A percentile compares a stretch with the other conserved stretches of the same genome.
These are phyloP conservation scores for Schizothecium vesticola DNA, from an alignment of 495 filamentous ascomycete genomes.

Conservation along the genomic window DNA sequence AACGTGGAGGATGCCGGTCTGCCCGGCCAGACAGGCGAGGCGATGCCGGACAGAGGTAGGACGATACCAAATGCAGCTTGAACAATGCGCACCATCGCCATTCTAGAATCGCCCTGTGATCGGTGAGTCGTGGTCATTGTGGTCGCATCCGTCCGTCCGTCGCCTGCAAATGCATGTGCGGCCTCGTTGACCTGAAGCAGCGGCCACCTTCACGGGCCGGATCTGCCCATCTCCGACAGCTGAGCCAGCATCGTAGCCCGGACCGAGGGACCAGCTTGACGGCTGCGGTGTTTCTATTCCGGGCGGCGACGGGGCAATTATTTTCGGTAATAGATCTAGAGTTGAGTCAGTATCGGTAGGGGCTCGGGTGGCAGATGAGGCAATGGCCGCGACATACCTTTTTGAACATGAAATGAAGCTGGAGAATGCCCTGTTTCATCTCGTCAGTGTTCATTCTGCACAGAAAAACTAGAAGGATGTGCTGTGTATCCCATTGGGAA, in stretches of 20 bases:
- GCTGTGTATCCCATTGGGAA: not conserved
- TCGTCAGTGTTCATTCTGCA: constrained; percentile 19
- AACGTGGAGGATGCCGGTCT: not conserved
- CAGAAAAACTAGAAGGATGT: not conserved
- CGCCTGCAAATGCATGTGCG: not conserved
- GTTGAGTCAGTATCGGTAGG: constrained; percentile 32
- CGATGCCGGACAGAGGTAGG: constrained; percentile 1
- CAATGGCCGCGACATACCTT: constrained; percentile 44
- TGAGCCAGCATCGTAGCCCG: not conserved
- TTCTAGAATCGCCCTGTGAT: not conserved
- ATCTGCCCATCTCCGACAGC: not conserved
- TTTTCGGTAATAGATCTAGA: constrained; percentile 64
- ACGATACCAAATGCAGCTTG: not conserved
- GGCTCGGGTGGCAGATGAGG: not conserved
- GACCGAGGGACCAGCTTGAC: not conserved
- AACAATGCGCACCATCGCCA: not conserved
- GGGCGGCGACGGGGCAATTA: constrained; percentile 24
- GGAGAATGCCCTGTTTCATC: constrained; percentile 71
- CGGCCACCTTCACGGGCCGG: not conserved
- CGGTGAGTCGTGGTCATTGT: not conserved
- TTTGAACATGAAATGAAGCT: constrained; percentile 98
- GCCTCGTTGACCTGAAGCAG: not conserved
- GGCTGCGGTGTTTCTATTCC: not conserved
- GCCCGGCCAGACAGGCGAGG: constrained; percentile 5
- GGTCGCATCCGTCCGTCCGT: not conserved